These are phyloP conservation scores for Albizia julibrissin DNA, from an alignment of 306 rosid species.

Conservation along the genomic window DNA sequence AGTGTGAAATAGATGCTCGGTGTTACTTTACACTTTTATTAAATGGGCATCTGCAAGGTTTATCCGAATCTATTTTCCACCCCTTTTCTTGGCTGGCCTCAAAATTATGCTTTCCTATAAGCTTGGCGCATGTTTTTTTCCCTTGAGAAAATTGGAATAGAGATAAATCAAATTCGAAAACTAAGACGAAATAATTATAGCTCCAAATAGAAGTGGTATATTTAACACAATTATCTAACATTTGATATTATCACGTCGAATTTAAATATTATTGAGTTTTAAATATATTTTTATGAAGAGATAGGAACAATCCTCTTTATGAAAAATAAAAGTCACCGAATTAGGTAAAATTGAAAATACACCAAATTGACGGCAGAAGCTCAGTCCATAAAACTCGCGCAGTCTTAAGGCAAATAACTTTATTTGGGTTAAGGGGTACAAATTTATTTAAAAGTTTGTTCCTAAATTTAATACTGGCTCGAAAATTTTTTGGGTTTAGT, in stretches of 20 bases:
- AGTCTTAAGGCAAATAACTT: not conserved
- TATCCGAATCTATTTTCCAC: not conserved
- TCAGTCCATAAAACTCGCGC: not conserved
- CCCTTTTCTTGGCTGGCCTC: not conserved
- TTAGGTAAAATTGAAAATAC: too few relatives aligned
- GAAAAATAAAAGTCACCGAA: not conserved
- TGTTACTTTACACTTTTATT: not conserved
- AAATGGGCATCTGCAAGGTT: not conserved
- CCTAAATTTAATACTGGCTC: too few relatives aligned
- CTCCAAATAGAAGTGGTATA: not conserved
- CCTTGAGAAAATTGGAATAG: not conserved
- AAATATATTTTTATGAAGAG: not conserved
- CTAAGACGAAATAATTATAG: not conserved
- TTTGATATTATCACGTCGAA: not conserved
- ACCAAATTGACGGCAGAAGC: not conserved
- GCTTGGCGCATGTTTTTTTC: not conserved
- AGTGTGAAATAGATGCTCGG: too few relatives aligned
- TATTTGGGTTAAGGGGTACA: too few relatives aligned
- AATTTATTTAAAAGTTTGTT: too few relatives aligned
- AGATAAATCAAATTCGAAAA: not conserved
- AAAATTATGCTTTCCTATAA: not conserved
- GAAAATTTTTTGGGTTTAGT: too few relatives aligned
- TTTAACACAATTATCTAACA: not conserved
- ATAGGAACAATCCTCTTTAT: too few relatives aligned
- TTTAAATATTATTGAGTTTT: not conserved